Evolutionary conservation across 2,329 filamentous ascomycete species (phyloP), one percentile per base, ranked within the genome.

Genomic region (Rhynchosporium agropyri): DNA sequence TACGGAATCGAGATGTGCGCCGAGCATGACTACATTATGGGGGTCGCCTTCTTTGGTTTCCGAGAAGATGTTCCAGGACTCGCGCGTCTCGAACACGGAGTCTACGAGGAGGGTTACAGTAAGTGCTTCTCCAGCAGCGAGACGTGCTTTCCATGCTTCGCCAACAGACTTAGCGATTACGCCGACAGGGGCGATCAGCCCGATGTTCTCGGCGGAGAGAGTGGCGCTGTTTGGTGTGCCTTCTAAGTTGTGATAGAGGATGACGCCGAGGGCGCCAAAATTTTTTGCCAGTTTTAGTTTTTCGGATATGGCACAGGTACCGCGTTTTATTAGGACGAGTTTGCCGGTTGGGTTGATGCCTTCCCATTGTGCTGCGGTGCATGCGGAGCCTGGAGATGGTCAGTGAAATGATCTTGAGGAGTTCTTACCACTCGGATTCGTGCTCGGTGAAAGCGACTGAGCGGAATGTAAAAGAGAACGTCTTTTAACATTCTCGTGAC

Each of bases 1-100:
- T 26, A 88, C 85, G 3, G 82, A 84, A 75, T 89, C 86, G 20
- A 80, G 82, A 74, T 89, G 85, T 4, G 80, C 84, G 49, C 84
- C 84, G 12, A 87, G 74, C 56, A 84, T 80, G 53, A 88, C 77
- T 38, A 83, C 78, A 69, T 87, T 85, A 67, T 84, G 75, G 15
- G 82, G 80, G 72, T 88, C 82, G 51, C 86, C 86, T 13, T 74
- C 76, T 65, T 80, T 82, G 13, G 84, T 84, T 67, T 85, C 81
- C 4, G 85, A 86, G 63, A 66, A 54, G 42, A 66, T 58, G 31
- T 66, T 66, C 45, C 49, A 63, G 9, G 48, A 57, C 29, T 63
- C 54, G 3, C 54, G 28, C 20, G 57, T 50, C 38, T 63, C 63
- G 13, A 65, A 42, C 28, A 60, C 9, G 1, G 55, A 45, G 15